Percentiles rank a stretch among this genome's conserved stretches.
Evolutionary conservation across 192 early-diverging fungal species (phyloP).

Genomic region (Coemansia sp.): DNA sequence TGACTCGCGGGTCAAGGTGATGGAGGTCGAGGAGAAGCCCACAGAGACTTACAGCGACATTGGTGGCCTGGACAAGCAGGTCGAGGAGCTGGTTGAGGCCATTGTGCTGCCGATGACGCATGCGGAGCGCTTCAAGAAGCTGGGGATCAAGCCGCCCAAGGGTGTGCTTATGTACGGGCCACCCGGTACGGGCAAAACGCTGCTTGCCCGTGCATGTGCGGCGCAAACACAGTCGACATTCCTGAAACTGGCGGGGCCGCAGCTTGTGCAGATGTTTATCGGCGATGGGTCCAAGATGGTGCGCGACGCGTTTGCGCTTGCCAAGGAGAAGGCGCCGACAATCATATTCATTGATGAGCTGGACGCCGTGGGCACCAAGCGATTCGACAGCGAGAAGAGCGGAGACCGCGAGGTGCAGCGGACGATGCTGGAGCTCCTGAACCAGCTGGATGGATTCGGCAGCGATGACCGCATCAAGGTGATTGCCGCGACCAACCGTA

Average conservation of each 20-base stretch:
- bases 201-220: slow-evolving; percentile 96
- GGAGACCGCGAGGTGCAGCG: slow-evolving; percentile 98
- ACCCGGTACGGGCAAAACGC: slow-evolving; percentile 85
- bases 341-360: slow-evolving; percentile 99
- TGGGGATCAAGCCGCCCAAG: slow-evolving; percentile 87
- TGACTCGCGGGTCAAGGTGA: slow-evolving; percentile 97
- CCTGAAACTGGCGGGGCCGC: slow-evolving; percentile 94
- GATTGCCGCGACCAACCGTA: slow-evolving; percentile 98
- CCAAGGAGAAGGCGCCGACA: slow-evolving; percentile 97
- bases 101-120: slow-evolving; percentile 87
- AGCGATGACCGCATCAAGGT: slow-evolving; percentile 97
- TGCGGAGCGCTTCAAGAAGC: slow-evolving; percentile 79
- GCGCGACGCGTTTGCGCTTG: slow-evolving; percentile 93
- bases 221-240: slow-evolving; percentile 95
- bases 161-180: slow-evolving; percentile 84
- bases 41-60: slow-evolving; percentile 96
- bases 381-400: slow-evolving; percentile 95
- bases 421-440: slow-evolving; percentile 98
- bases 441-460: slow-evolving; percentile 96
- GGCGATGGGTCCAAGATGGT: slow-evolving; percentile 98
- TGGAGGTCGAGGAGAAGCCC: slow-evolving; percentile 99
- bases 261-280: slow-evolving; percentile 98
- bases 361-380: slow-evolving; percentile 98
- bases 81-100: slow-evolving; percentile 84
- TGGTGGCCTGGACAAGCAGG: slow-evolving; percentile 87